Percentiles rank a stretch among this genome's conserved stretches.
Conservation (phyloP, 495 filamentous ascomycete genomes). For the Neurospora sp. region DNA sequence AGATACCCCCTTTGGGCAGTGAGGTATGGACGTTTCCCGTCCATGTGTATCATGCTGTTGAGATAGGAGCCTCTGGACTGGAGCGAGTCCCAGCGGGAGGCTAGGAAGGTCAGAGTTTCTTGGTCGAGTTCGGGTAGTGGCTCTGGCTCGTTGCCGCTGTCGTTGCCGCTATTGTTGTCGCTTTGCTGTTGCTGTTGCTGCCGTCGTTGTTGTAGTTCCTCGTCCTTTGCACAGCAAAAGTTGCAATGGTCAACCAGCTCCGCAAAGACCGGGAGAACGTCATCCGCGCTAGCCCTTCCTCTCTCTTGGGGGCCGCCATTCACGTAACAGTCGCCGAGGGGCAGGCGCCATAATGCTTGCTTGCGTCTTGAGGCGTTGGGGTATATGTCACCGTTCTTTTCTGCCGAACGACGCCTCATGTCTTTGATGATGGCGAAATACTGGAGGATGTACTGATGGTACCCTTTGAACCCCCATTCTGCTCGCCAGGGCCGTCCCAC, state of each 20-base stretch:
- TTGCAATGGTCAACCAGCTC: neutral
- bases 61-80: neutral
- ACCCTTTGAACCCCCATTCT: neutral
- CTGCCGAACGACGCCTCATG: neutral
- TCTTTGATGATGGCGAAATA: neutral
- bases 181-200: neutral
- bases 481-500: neutral
- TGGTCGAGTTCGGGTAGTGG: neutral
- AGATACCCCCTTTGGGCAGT: slow-evolving; percentile 4
- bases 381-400: neutral
- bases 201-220: neutral
- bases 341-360: neutral
- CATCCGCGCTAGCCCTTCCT: neutral
- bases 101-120: neutral
- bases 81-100: too few relatives aligned
- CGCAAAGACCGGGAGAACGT: neutral
- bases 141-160: neutral
- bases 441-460: neutral
- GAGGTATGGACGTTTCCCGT: slow-evolving; percentile 4
- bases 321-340: neutral
- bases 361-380: neutral
- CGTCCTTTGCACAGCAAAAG: neutral
- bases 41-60: neutral
- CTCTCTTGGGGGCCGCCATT: neutral
- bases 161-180: neutral